phyloP scores from a whole-genome alignment of 345 rosid species.

The Ailanthus altissimus region DNA sequence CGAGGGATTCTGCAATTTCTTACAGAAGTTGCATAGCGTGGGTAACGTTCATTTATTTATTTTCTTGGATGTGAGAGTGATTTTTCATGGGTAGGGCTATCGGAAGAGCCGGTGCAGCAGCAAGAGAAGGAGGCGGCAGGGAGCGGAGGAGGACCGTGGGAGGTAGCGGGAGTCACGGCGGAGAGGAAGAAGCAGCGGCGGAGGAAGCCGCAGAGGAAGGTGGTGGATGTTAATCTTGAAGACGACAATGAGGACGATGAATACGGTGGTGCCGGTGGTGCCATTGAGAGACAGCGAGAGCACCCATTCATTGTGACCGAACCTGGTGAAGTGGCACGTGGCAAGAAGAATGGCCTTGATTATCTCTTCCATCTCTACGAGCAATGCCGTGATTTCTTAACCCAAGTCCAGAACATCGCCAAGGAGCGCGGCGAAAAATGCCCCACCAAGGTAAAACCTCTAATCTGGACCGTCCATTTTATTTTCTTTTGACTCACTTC shows the following conservation, averaged over 20 bases:
- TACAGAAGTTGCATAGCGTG: neutral
- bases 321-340: slow-evolving; percentile 99
- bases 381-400: slow-evolving; percentile 91
- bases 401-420: slow-evolving; percentile 90
- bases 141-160: slow-evolving; percentile 60
- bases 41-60: neutral
- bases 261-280: slow-evolving; percentile 38
- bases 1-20: neutral
- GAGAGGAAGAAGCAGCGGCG: slow-evolving; percentile 44
- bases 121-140: slow-evolving; percentile 70
- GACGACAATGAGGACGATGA: slow-evolving; percentile 56
- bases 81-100: slow-evolving; percentile 55
- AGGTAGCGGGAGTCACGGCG: slow-evolving; percentile 31
- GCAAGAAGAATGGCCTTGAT: slow-evolving; percentile 98
- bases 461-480: slow-evolving; percentile 21
- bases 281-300: slow-evolving; percentile 82
- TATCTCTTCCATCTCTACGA: slow-evolving; percentile 97
- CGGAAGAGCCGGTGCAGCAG: slow-evolving; percentile 85
- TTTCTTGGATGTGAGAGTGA: neutral
- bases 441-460: slow-evolving; percentile 75
- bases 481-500: neutral
- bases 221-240: slow-evolving; percentile 42
- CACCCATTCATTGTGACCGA: slow-evolving; percentile 99
- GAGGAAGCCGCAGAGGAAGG: slow-evolving; percentile 46
- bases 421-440: slow-evolving; percentile 97